phyloP scores from a whole-genome alignment of 768 basidiomycete genomes.

The Solioccasus polychromus region DNA sequence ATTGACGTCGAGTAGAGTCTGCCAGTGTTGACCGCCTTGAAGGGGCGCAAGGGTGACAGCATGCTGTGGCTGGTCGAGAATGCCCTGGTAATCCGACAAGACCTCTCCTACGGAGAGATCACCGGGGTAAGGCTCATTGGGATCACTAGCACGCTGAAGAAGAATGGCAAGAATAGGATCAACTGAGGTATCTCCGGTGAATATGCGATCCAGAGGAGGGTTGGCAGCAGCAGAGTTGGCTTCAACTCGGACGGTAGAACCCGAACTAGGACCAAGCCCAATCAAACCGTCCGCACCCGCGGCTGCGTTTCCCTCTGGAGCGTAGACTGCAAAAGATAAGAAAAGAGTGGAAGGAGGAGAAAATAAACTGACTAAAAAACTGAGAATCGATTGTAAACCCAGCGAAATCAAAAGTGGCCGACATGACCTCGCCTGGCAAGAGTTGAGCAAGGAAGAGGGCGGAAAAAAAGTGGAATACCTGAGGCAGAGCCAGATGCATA shows the following conservation, averaged over 20 bases:
- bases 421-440: constrained; percentile 26
- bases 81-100: constrained; percentile 44
- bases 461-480: constrained; percentile 36
- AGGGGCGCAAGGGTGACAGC: constrained; percentile 41
- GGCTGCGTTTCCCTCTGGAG: constrained; percentile 7
- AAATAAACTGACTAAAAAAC: constrained; percentile 18
- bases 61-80: constrained; percentile 51
- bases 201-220: constrained; percentile 62
- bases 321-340: constrained; percentile 21
- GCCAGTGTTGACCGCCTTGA: constrained; percentile 58
- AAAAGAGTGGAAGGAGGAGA: background rate
- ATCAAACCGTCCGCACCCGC: constrained; percentile 35
- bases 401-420: constrained; percentile 29
- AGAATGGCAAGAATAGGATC: constrained; percentile 64
- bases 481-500: constrained; percentile 55
- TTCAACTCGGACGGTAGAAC: constrained; percentile 43
- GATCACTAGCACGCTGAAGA: constrained; percentile 58
- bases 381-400: constrained; percentile 49
- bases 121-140: constrained; percentile 50
- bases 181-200: constrained; percentile 52
- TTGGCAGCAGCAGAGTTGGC: constrained; percentile 41
- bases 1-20: constrained; percentile 57
- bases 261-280: constrained; percentile 64
- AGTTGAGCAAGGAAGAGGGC: background rate
- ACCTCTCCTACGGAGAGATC: constrained; percentile 63